Conservation (phyloP, 176 grass and related monocot genomes). For the Hordeum vulgare region MorexV3_pseudomolecules_assembly NC_058520.1:335849274-335849773, state of each 20-base stretch:
- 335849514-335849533: conserved; percentile 95
- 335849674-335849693: conserved; percentile 96
- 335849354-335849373: neutral
- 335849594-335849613: neutral
- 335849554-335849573: conserved; percentile 79
- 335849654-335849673: conserved; percentile 41
- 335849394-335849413: neutral
- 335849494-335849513: conserved; percentile 67
- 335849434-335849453: neutral
- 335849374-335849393: too few species aligned
- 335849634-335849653: conserved; percentile 20
- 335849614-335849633: neutral
- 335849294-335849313: conserved; percentile 86
- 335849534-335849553: conserved; percentile 93
- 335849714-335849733: conserved; percentile 53
- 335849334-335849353: conserved; percentile 10
- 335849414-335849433: neutral
- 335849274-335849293: conserved; percentile 71
- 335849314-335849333: conserved; percentile 60
- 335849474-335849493: neutral
- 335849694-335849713: conserved; percentile 99
- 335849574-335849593: conserved; percentile 51
- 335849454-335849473: neutral
- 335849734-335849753: conserved; percentile 52
- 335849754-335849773: conserved; percentile 64